phyloP scores from a whole-genome alignment of 129 eudicot species.

The Pulicaria dysenterica region DNA sequence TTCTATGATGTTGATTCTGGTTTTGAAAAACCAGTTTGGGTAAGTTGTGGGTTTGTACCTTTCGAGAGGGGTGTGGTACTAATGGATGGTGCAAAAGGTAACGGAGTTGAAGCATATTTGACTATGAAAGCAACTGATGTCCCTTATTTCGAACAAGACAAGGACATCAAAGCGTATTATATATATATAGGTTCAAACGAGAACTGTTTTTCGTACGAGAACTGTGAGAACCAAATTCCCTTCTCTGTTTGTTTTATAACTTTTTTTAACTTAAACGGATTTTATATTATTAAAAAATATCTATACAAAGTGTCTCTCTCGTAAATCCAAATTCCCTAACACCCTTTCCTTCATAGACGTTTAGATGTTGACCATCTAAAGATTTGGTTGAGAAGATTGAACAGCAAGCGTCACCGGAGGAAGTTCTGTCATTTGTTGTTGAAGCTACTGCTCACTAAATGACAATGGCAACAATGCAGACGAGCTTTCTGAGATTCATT shows the following conservation, averaged over 20 bases:
- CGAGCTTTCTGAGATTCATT: constrained; percentile 48
- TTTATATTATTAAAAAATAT: too few species aligned
- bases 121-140: constrained; percentile 19
- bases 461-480: constrained; percentile 39
- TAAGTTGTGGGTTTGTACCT: constrained; percentile 11
- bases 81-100: constrained; percentile 13
- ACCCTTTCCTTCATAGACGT: too few species aligned
- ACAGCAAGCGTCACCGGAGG: constrained; percentile 51
- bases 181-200: too few species aligned
- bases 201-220: too few species aligned
- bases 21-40: constrained; percentile 14
- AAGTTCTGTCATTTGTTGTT: constrained; percentile 64
- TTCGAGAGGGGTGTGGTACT: constrained; percentile 4
- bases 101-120: constrained; percentile 22
- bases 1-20: constrained; percentile 25
- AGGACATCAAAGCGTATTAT: constrained; percentile 9
- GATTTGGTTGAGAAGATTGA: constrained; percentile 65
- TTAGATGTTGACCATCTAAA: constrained; percentile 21
- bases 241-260: too few species aligned
- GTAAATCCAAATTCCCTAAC: too few species aligned
- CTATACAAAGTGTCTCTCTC: too few species aligned
- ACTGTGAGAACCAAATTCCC: too few species aligned
- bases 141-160: constrained; percentile 20
- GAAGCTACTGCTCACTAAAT: constrained; percentile 47
- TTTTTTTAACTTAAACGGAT: too few species aligned